Evolutionary conservation across 23 red algal genomes (phyloP).

Genomic region (Gracilaria domingensis): DNA sequence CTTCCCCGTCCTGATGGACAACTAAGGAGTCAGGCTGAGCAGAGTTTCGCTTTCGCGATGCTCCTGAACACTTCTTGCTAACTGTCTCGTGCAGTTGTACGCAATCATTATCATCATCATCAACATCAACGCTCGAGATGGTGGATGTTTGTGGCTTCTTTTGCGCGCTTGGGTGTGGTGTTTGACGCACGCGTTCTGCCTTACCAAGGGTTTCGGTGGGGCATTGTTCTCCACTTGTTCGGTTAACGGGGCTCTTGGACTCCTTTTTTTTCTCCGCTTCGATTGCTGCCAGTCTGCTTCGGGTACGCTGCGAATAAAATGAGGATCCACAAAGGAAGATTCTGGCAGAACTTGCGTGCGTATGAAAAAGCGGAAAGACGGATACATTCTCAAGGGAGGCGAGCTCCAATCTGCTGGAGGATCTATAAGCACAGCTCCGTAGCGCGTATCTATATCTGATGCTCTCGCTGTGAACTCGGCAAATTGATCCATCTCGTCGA

Average conservation of each 20-base stretch:
- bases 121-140: neutral
- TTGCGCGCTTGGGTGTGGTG: too few relatives aligned
- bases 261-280: neutral
- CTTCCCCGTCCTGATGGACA: constrained; percentile 31
- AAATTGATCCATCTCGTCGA: constrained; percentile 44
- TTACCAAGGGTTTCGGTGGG: too few relatives aligned
- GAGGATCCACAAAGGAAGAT: constrained; percentile 38
- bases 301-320: neutral
- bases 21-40: neutral
- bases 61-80: neutral
- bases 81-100: neutral
- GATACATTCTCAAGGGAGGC: constrained; percentile 43
- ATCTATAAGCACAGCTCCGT: constrained; percentile 57
- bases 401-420: constrained; percentile 46
- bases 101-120: neutral
- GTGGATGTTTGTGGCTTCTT: neutral
- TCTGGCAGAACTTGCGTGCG: constrained; percentile 53
- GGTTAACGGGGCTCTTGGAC: too few relatives aligned
- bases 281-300: neutral
- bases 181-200: too few relatives aligned
- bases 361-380: constrained; percentile 36
- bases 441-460: constrained; percentile 13
- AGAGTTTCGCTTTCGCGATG: constrained; percentile 27
- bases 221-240: too few relatives aligned
- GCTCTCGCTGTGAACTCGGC: constrained; percentile 34